phyloP scores from a whole-genome alignment of 345 rosid species.

The Odontarrhena argentea region DNA sequence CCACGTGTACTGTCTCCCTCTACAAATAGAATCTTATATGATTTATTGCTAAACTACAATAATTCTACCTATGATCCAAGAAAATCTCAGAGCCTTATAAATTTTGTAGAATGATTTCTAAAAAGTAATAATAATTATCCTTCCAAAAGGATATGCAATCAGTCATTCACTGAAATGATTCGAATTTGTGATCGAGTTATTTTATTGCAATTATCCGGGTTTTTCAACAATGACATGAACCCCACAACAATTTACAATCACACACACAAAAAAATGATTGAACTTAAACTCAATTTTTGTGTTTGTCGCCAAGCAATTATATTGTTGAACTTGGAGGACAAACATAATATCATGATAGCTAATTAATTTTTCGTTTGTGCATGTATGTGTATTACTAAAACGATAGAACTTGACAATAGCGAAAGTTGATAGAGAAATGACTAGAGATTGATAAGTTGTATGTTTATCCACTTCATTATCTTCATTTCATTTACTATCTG shows the following conservation, averaged over 20 bases:
- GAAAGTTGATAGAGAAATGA: constrained; percentile 29
- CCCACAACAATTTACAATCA: constrained; percentile 31
- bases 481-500: constrained; percentile 6
- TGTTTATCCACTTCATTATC: constrained; percentile 22
- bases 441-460: constrained; percentile 8
- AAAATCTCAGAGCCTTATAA: constrained; percentile 19
- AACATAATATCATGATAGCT: not conserved
- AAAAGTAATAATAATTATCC: constrained; percentile 15
- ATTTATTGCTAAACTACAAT: constrained; percentile 17
- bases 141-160: constrained; percentile 14
- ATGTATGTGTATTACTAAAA: constrained; percentile 8
- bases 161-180: constrained; percentile 20
- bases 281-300: not conserved
- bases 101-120: constrained; percentile 4
- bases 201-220: constrained; percentile 6
- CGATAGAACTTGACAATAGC: not conserved
- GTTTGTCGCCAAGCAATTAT: not conserved
- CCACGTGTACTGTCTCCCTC: constrained; percentile 26
- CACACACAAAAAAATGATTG: constrained; percentile 17
- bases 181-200: constrained; percentile 6
- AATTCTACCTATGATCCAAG: not conserved
- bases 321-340: not conserved
- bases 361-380: not conserved
- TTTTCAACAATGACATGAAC: not conserved
- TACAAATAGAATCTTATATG: constrained; percentile 19